These are phyloP conservation scores for Chimonanthus salicifolius DNA, from an alignment of 164 flowering plant genomes.

Conservation along the genomic window DNA sequence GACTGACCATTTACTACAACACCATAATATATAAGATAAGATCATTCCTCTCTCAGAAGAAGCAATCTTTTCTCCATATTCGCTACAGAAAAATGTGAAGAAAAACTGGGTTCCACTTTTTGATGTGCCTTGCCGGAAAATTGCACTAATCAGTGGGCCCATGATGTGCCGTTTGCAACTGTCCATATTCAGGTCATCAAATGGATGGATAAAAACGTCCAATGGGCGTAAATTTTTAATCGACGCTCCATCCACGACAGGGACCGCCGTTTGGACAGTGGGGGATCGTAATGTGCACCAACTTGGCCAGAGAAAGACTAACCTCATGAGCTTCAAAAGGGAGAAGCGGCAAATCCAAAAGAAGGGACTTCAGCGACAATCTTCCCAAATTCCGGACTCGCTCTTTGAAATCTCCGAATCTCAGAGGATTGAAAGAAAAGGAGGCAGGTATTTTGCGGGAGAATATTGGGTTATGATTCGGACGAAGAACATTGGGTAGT, in stretches of 20 bases:
- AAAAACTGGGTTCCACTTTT: too few species aligned
- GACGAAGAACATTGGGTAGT: not conserved
- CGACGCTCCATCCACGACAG: not conserved
- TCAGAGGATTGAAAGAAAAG: not conserved
- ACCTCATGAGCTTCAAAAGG: constrained; percentile 19
- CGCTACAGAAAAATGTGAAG: too few species aligned
- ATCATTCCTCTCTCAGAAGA: too few species aligned
- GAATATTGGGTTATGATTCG: not conserved
- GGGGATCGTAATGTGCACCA: not conserved
- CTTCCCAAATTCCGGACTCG: not conserved
- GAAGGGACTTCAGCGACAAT: not conserved
- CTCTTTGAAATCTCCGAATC: not conserved
- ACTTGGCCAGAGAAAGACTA: not conserved
- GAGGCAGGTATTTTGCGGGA: not conserved
- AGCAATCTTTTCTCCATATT: too few species aligned
- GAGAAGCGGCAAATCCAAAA: constrained; percentile 19
- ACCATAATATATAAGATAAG: too few species aligned
- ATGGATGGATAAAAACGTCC: not conserved
- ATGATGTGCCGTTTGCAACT: not conserved
- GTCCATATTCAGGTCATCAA: not conserved
- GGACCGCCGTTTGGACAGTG: not conserved
- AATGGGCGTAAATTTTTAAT: not conserved
- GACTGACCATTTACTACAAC: too few species aligned
- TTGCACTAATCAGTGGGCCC: too few species aligned
- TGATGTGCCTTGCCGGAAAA: too few species aligned